Evolutionary conservation across 140 eudicot species (phyloP), one percentile per base, ranked within the genome.

Genomic region (Oenanthe javanica): DNA sequence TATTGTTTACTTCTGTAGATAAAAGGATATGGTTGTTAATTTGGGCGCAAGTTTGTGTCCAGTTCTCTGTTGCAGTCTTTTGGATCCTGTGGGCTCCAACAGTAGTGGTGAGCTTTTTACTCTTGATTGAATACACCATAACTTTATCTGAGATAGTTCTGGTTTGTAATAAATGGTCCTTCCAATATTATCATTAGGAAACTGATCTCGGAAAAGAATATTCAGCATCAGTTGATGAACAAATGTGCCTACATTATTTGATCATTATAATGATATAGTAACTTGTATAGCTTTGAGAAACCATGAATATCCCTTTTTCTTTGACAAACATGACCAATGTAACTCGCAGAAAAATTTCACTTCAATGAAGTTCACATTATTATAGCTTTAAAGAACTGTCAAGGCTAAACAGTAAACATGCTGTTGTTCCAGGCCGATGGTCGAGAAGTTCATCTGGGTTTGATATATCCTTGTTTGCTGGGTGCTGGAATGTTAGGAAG

Each of bases 81-180:
- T 95, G 97, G 97, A 95, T 95, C 79, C 83, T 92, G 69, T 95
- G 99, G 99, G 97, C 97, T 77, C 99, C 97, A 51, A 88, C 92
- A 14, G 81, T 90, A 83, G 99, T 92, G 95, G 99, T 95, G 93
- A 45, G 79, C 25, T 83, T 75, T 19, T 72, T 73, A 76, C 77
- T 73, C 74, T 46, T 66, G 19, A 18, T 79, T 63, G 15, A 61
- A 36, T 77, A 77, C 27, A 38, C 18, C 16, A 63, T 19, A 42
- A 12, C 0, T 23, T 66, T 59, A 48, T 48, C 27, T 61, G 49
- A 63, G 75, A 64, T 63, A 16, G 75, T 63, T 79, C 48, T 64
- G 42, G 63, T 36, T 77, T 54, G 25, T 54, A 46, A 77, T 38
- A n/a, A 15, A 54, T 18, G 4, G 6, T 75, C 21, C 6, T 45